These are phyloP conservation scores for Chenopodium formosanum DNA, from an alignment of 148 eudicot species.

Conservation along the genomic window DNA sequence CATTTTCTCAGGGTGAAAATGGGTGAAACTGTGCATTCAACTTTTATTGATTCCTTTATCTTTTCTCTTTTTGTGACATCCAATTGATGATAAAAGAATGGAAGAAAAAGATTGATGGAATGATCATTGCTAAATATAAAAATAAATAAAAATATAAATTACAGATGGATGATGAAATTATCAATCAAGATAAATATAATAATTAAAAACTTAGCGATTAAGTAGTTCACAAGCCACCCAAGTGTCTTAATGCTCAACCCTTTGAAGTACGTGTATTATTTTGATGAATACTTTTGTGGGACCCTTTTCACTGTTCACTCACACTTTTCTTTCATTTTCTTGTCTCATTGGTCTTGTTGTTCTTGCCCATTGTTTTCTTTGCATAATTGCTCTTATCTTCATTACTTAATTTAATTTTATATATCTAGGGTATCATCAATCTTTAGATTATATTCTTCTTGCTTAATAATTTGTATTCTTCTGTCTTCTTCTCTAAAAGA, in stretches of 20 bases:
- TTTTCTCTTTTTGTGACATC: neutral
- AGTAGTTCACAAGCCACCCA: neutral
- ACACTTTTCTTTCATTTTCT: neutral
- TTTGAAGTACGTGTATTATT: neutral
- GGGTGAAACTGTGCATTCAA: neutral
- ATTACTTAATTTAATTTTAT: neutral
- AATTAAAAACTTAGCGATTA: neutral
- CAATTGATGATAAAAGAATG: slow-evolving; percentile 4
- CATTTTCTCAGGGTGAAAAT: neutral
- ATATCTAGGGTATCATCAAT: neutral
- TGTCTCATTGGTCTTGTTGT: neutral
- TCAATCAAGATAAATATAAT: neutral
- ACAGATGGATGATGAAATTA: slow-evolving; percentile 4
- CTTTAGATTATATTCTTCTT: neutral
- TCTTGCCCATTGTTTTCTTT: slow-evolving; percentile 10
- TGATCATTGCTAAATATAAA: neutral
- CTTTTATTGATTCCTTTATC: neutral
- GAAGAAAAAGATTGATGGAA: neutral
- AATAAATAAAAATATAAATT: neutral
- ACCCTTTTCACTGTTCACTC: neutral
- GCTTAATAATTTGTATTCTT: neutral
- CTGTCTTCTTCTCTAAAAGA: neutral
- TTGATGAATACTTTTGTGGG: neutral
- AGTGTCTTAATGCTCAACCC: neutral
- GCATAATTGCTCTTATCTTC: neutral